Base-by-base conservation (phyloP, 139 green algal species). In the Chlamydomonas eustigma region DNA sequence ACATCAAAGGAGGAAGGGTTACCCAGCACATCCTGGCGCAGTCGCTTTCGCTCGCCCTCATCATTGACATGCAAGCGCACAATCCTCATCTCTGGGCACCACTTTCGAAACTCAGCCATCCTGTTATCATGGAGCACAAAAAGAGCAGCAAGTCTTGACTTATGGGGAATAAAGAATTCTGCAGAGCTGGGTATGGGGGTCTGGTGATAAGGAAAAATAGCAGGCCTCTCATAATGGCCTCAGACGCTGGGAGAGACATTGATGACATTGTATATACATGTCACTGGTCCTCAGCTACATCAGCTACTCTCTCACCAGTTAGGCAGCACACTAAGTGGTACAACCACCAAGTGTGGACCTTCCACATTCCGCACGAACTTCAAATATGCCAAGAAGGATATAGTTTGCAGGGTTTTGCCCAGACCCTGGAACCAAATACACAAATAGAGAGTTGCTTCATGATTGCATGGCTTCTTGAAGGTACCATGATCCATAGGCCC, bases 281-380 rank as follows among this genome's bases (percentile, higher is more conserved):
- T n/a, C n/a, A n/a, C n/a, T n/a, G n/a, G n/a, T n/a, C n/a, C n/a
- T n/a, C n/a, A n/a, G n/a, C n/a, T n/a, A n/a, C n/a, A n/a, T n/a
- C n/a, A n/a, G n/a, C n/a, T n/a, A n/a, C n/a, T n/a, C 81, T 94
- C 95, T 70, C 85, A 81, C 32, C 97, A 76, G 66, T 39, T 50
- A 8, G 66, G 66, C 66, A 73, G 32, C 1, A 91, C 94, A 24
- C 84, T 93, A 1, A 98, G 86, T 2, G 93, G 93, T 37, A 97
- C 93, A 12, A 98, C 89, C 37, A 97, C 86, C 58, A 98, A 81
- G 79, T 94, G 94, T 24, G 93, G 93, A 3, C 93, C 93, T n/a
- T 68, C 39, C 18, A 95, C 81, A 25, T 75, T 39, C 52, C 90
- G 79, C 33, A 79, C 75, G 76, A 86, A 78, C 30, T 85, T 85